These are phyloP conservation scores for Nothophaeocryptopus gaeumannii DNA, from an alignment of 2,329 filamentous ascomycete genomes.

Conservation along the genomic window DNA sequence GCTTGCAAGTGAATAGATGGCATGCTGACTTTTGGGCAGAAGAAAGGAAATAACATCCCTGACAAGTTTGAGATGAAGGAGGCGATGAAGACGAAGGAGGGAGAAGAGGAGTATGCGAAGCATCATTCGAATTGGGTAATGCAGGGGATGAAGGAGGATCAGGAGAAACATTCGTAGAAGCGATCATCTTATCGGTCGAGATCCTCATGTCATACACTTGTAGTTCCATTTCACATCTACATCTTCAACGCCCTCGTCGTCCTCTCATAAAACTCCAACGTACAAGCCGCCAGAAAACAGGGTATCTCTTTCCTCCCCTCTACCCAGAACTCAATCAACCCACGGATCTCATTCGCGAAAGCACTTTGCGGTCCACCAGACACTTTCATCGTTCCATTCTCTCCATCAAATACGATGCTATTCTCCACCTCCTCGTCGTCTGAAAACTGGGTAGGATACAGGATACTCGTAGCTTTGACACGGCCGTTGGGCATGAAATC, in stretches of 20 bases:
- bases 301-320: constrained; percentile 90
- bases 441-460: constrained; percentile 56
- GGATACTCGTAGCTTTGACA: constrained; percentile 84
- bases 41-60: constrained; percentile 37
- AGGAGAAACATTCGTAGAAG: constrained; percentile 37
- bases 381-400: constrained; percentile 97
- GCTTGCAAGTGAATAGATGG: too few species aligned
- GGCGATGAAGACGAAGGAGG: constrained; percentile 38
- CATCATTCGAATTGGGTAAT: constrained; percentile 35
- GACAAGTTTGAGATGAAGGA: constrained; percentile 40
- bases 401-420: constrained; percentile 79
- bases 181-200: too few species aligned
- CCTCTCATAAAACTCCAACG: constrained; percentile 88
- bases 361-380: constrained; percentile 81
- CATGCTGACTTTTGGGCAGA: too few species aligned
- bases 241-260: constrained; percentile 32
- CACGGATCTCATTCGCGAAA: constrained; percentile 80
- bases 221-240: too few species aligned
- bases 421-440: constrained; percentile 54
- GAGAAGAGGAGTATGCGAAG: constrained; percentile 38
- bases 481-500: constrained; percentile 97
- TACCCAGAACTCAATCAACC: constrained; percentile 93
- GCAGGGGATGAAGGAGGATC: constrained; percentile 40
- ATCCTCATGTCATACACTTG: too few species aligned
- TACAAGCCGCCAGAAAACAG: constrained; percentile 86